phyloP scores from a whole-genome alignment of 2,329 filamentous ascomycete genomes.

The Aspergillus brunneoviolaceus region DNA sequence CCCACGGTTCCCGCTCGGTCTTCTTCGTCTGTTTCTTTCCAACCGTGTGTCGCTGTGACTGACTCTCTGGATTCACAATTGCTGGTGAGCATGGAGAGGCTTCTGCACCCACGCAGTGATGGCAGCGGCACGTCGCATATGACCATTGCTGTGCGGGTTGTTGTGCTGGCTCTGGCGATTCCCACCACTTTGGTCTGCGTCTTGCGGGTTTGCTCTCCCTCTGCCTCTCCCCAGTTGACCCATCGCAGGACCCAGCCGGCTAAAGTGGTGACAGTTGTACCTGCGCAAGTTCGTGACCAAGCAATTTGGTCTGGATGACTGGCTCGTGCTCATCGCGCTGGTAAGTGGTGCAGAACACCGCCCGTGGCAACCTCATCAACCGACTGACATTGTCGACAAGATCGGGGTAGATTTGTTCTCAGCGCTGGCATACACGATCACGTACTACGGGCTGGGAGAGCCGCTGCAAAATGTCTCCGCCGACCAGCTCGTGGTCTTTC shows the following conservation, averaged over 20 bases:
- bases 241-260: neutral
- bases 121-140: neutral
- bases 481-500: constrained; percentile 10
- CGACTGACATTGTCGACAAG: neutral
- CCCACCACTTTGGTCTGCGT: constrained; percentile 4
- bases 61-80: neutral
- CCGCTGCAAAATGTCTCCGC: constrained; percentile 7
- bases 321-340: constrained; percentile 15
- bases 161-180: constrained; percentile 5
- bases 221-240: neutral
- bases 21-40: neutral
- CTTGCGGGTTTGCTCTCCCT: neutral
- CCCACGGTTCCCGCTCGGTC: neutral
- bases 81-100: neutral
- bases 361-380: neutral
- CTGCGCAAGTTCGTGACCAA: constrained; percentile 16
- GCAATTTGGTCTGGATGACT: constrained; percentile 19
- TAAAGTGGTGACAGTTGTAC: constrained; percentile 12
- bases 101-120: neutral
- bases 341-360: neutral
- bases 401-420: constrained; percentile 15
- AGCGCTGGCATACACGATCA: constrained; percentile 14
- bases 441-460: constrained; percentile 11
- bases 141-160: constrained; percentile 2
- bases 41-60: neutral